Conservation (phyloP, 1,284 basidiomycete genomes). For the Hemileia vastatrix region DNA sequence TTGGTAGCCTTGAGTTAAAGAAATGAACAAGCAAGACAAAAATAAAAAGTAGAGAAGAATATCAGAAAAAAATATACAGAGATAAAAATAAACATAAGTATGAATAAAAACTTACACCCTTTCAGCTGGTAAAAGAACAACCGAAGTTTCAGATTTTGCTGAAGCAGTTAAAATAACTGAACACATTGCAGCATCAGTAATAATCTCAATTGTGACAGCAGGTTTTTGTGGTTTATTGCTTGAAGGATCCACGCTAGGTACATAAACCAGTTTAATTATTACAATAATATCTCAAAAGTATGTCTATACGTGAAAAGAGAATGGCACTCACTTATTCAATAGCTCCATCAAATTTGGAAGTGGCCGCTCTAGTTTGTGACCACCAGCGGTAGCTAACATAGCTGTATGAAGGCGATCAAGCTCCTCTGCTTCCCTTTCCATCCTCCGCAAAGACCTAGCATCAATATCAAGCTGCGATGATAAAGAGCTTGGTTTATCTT, state of each 20-base stretch:
- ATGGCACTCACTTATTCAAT: not conserved
- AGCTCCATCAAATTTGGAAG: slow-evolving; percentile 9
- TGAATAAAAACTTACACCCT: slow-evolving; percentile 5
- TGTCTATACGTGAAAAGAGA: not conserved
- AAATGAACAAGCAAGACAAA: not conserved
- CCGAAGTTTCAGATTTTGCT: not conserved
- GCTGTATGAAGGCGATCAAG: too few relatives aligned
- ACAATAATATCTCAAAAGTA: not conserved
- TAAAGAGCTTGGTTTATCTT: slow-evolving; percentile 1
- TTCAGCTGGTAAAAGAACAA: slow-evolving; percentile 10
- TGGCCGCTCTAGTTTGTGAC: not conserved
- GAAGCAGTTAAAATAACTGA: slow-evolving; percentile 9
- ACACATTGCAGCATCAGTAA: slow-evolving; percentile 17
- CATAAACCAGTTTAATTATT: not conserved
- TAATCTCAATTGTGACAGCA: slow-evolving; percentile 18
- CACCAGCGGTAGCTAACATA: not conserved
- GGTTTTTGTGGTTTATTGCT: slow-evolving; percentile 22
- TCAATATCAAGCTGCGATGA: not conserved
- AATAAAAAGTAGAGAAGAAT: not conserved
- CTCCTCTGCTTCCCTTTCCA: slow-evolving; percentile 10
- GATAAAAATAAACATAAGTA: too few relatives aligned
- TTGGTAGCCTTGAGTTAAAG: slow-evolving; percentile 8
- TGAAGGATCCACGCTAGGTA: too few relatives aligned
- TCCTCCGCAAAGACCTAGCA: slow-evolving; percentile 4
- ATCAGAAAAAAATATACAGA: not conserved